Conservation (phyloP, 371 early-diverging fungal species). For the Mucor circinelloides region DNA sequence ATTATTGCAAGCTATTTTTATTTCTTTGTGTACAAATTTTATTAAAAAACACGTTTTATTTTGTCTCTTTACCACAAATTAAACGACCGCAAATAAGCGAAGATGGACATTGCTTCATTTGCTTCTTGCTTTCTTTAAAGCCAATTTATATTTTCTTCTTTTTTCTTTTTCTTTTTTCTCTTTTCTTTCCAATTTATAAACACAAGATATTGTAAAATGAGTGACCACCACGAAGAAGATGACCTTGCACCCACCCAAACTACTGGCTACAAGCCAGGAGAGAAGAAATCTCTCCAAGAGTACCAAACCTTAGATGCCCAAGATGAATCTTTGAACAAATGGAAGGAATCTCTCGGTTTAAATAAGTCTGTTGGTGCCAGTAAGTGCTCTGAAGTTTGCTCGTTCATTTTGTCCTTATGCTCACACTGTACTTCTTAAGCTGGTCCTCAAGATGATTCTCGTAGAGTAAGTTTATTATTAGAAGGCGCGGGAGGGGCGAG, state of each 20-base stretch:
- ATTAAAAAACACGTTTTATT: conserved; percentile 7
- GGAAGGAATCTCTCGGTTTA: conserved; percentile 95
- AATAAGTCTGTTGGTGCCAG: conserved; percentile 32
- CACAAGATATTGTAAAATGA: conserved; percentile 27
- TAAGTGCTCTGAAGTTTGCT: background rate
- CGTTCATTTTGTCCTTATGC: background rate
- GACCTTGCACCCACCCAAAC: conserved; percentile 82
- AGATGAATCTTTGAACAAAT: conserved; percentile 93
- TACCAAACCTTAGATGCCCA: conserved; percentile 83
- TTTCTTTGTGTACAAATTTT: background rate
- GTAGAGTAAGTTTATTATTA: conserved; percentile 53
- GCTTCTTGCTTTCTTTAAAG: background rate
- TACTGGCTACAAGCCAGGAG: conserved; percentile 79
- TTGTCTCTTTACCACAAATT: background rate
- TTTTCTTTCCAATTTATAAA: conserved; percentile 24
- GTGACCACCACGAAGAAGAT: conserved; percentile 66
- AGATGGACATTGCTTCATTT: background rate
- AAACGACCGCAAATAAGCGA: background rate
- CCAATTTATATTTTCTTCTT: conserved; percentile 9
- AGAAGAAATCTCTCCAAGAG: conserved; percentile 91
- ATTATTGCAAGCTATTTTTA: conserved; percentile 6
- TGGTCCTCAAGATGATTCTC: conserved; percentile 67
- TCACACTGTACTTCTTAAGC: background rate
- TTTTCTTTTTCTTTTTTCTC: conserved; percentile 21
- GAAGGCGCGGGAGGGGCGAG: background rate